These are phyloP conservation scores for Chalciporus pseudorubinellus DNA, from an alignment of 768 basidiomycete species.

Conservation along the genomic window DNA sequence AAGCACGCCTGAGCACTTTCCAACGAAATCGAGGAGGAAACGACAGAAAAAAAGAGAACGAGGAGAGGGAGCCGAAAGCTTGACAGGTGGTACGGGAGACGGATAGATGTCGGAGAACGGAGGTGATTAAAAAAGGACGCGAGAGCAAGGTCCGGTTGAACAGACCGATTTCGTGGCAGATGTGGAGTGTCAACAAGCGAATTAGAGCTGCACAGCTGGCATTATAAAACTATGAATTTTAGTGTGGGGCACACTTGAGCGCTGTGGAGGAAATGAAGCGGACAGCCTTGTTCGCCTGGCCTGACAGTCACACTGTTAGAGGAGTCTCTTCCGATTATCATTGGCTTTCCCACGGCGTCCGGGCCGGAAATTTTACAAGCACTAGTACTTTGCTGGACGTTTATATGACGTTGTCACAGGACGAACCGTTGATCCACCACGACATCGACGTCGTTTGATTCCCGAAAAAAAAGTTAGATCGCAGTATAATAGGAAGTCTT, in stretches of 20 bases:
- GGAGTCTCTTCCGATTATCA: too few species aligned
- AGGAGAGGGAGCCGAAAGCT: neutral
- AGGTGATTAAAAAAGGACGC: constrained; percentile 15
- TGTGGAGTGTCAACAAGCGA: neutral
- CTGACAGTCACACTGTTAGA: too few species aligned
- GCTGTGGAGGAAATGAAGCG: neutral
- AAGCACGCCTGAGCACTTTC: too few species aligned
- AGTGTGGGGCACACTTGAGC: too few species aligned
- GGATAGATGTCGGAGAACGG: constrained; percentile 8
- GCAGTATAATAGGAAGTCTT: too few species aligned
- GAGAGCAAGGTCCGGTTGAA: constrained; percentile 12
- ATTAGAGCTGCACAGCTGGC: neutral
- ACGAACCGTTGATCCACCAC: too few species aligned
- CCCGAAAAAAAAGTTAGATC: too few species aligned
- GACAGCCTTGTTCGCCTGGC: neutral
- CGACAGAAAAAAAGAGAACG: neutral
- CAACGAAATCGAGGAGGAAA: neutral
- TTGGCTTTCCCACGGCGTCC: too few species aligned
- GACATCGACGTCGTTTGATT: too few species aligned
- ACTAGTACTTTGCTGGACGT: too few species aligned
- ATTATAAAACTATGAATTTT: too few species aligned
- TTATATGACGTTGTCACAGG: too few species aligned
- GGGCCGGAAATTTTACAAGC: neutral
- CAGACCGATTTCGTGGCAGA: constrained; percentile 1
- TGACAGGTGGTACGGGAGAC: constrained; percentile 5